Percentiles rank a stretch among this genome's conserved stretches.
phyloP scores from a whole-genome alignment of 441 rosid genomes.

The Hura crepitans region DNA sequence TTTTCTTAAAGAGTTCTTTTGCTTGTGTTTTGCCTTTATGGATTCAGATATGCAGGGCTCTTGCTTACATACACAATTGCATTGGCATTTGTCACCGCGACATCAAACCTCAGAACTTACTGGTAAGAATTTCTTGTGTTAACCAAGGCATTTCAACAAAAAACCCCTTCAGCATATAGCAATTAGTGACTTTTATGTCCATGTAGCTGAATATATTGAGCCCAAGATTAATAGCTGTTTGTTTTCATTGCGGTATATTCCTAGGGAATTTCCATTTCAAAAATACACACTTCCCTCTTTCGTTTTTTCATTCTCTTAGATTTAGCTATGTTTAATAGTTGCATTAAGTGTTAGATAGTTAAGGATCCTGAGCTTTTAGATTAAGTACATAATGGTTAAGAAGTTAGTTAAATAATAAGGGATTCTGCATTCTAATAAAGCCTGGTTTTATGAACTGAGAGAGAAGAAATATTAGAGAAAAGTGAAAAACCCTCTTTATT shows the following conservation, averaged over 20 bases:
- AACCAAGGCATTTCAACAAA: constrained; percentile 9
- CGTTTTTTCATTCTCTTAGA: background rate
- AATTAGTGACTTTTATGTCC: background rate
- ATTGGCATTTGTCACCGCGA: constrained; percentile 96
- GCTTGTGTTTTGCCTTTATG: constrained; percentile 23
- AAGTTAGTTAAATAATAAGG: background rate
- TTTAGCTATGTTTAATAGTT: background rate
- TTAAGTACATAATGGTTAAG: background rate
- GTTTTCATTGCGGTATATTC: background rate
- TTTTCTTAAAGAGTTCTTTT: background rate
- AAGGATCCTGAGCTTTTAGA: background rate
- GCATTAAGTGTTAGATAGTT: background rate
- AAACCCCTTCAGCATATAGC: background rate
- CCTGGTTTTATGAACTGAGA: background rate
- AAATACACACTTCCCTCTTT: background rate
- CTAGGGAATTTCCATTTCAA: background rate
- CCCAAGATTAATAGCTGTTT: background rate
- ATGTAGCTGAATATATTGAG: background rate
- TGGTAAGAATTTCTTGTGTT: constrained; percentile 43
- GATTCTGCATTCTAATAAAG: background rate
- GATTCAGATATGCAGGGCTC: constrained; percentile 92
- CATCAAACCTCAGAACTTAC: constrained; percentile 95
- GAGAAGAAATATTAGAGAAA: background rate
- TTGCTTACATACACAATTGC: constrained; percentile 81
- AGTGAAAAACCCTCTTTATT: background rate